Percentiles rank a stretch among this genome's conserved stretches.
Conservation (phyloP, 2,329 filamentous ascomycete species). For the Triangularia verruculosa region DNA sequence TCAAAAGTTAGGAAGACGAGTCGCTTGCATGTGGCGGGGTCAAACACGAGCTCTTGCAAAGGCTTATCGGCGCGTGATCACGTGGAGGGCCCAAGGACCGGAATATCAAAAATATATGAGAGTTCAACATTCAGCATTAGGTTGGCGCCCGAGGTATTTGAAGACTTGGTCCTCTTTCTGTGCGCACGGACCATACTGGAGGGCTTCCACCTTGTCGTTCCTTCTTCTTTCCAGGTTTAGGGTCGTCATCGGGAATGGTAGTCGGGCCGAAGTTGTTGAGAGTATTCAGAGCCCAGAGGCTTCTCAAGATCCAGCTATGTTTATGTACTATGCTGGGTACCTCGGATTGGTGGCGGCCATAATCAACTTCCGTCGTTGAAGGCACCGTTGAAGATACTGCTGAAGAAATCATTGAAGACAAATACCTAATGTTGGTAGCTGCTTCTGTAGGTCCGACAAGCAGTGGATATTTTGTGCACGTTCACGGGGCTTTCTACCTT, state of each 20-base stretch:
- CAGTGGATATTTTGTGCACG: no score
- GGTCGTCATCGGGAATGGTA: background rate
- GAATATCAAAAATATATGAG: background rate
- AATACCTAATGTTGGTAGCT: no score
- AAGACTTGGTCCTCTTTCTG: background rate
- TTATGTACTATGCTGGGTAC: no score
- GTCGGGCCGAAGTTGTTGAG: background rate
- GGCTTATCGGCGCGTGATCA: background rate
- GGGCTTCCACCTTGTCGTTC: background rate
- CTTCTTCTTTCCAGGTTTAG: background rate
- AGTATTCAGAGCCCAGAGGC: no score
- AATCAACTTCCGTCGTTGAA: no score
- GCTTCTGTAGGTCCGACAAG: no score
- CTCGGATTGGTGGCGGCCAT: no score
- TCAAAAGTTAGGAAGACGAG: background rate
- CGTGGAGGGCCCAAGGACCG: background rate
- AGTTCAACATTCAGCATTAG: background rate
- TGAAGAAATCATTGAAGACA: no score
- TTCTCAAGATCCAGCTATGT: no score
- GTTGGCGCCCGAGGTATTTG: background rate
- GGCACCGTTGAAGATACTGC: no score
- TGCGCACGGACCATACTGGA: background rate
- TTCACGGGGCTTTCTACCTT: no score
- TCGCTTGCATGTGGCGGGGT: background rate
- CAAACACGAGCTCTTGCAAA: background rate